These are phyloP conservation scores for Colletotrichum lupini DNA, from an alignment of 2,329 filamentous ascomycete genomes.

Conservation along the genomic window DNA sequence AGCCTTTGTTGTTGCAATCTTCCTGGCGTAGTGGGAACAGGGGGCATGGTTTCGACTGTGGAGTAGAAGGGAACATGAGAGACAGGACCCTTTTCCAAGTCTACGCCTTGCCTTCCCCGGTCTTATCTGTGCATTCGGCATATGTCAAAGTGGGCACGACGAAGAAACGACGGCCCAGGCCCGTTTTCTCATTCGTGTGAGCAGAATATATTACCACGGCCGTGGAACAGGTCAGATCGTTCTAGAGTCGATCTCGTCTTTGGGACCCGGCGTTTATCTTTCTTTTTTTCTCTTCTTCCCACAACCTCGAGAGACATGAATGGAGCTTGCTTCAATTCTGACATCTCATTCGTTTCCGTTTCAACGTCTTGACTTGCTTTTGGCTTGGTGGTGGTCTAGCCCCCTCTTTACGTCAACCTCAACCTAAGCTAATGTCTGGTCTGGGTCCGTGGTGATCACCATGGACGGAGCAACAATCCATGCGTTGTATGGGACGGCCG, in stretches of 20 bases:
- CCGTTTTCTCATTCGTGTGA: neutral
- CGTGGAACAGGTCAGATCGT: neutral
- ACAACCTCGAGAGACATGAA: slow-evolving; percentile 4
- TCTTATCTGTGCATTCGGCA: slow-evolving; percentile 1
- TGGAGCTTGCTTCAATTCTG: slow-evolving; percentile 18
- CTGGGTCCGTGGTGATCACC: neutral
- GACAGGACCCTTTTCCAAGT: neutral
- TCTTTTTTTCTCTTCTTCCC: neutral
- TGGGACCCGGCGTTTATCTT: neutral
- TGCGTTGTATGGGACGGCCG: slow-evolving; percentile 9
- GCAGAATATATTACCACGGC: neutral
- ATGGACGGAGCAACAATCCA: slow-evolving; percentile 26
- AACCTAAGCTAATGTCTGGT: neutral
- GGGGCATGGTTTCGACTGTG: slow-evolving; percentile 25
- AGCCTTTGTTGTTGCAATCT: neutral
- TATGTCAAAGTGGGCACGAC: neutral
- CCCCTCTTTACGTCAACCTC: neutral
- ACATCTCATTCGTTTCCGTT: neutral
- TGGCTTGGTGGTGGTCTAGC: neutral
- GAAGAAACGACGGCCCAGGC: neutral
- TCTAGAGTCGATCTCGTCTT: neutral
- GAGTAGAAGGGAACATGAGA: neutral
- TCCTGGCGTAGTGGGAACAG: neutral
- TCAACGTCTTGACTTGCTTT: neutral
- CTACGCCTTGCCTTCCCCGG: neutral